Evolutionary conservation across 1,139 yeast species (phyloP).

Genomic region (Magnusiomyces sp.): DNA sequence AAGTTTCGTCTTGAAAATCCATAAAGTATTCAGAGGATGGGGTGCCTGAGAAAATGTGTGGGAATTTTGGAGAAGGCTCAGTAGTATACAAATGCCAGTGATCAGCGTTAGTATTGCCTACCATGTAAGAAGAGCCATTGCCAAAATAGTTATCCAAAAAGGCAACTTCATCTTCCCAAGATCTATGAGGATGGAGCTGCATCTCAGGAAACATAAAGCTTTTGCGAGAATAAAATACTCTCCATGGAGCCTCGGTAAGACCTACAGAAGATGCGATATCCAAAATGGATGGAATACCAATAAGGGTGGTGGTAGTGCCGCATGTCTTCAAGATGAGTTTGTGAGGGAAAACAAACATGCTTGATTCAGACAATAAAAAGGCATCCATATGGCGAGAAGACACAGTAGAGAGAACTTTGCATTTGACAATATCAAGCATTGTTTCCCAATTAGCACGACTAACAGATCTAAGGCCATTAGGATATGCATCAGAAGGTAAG

Average conservation of each 20-base stretch:
- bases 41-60: neutral
- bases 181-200: slow-evolving; percentile 73
- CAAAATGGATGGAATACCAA: slow-evolving; percentile 62
- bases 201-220: slow-evolving; percentile 86
- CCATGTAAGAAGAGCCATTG: slow-evolving; percentile 61
- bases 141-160: slow-evolving; percentile 57
- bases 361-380: slow-evolving; percentile 79
- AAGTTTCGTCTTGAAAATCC: slow-evolving; percentile 56
- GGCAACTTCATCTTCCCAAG: slow-evolving; percentile 75
- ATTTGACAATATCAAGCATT: slow-evolving; percentile 71
- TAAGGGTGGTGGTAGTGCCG: slow-evolving; percentile 88
- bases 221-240: slow-evolving; percentile 83
- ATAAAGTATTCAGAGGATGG: slow-evolving; percentile 13
- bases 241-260: slow-evolving; percentile 39
- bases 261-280: slow-evolving; percentile 38
- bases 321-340: slow-evolving; percentile 86
- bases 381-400: slow-evolving; percentile 65
- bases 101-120: slow-evolving; percentile 72
- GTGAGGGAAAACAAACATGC: slow-evolving; percentile 81
- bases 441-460: slow-evolving; percentile 62
- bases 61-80: slow-evolving; percentile 20
- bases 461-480: slow-evolving; percentile 47
- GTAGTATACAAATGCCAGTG: slow-evolving; percentile 89
- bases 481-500: slow-evolving; percentile 28
- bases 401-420: slow-evolving; percentile 79